Percentiles rank a stretch among this genome's conserved stretches.
Evolutionary conservation across 352 stramenopile genomes (phyloP).

Genomic region (Phytophthora hibernalis): DNA sequence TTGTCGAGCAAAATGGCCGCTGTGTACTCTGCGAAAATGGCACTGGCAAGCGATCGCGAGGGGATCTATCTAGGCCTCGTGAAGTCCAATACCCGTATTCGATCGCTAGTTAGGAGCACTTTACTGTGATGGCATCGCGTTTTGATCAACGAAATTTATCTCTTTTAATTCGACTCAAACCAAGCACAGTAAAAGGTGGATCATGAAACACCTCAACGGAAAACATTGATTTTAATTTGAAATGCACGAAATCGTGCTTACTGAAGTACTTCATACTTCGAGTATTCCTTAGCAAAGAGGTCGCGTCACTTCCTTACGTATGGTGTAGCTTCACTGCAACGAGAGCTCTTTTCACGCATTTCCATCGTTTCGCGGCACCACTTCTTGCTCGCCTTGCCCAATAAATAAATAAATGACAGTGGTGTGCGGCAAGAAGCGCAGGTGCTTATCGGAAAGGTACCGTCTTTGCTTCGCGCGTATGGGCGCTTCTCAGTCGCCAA

Average conservation of each 20-base stretch:
- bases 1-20: constrained; percentile 46
- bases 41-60: constrained; percentile 26
- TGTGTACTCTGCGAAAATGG: constrained; percentile 35
- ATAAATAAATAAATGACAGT: constrained; percentile 50
- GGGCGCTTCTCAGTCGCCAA: not conserved
- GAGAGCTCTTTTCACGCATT: not conserved
- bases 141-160: constrained; percentile 3
- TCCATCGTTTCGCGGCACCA: not conserved
- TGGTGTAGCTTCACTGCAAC: not conserved
- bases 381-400: constrained; percentile 21
- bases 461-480: not conserved
- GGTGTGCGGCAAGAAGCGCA: constrained; percentile 27
- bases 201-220: not conserved
- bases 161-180: not conserved
- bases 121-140: constrained; percentile 10
- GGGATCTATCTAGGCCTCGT: constrained; percentile 28
- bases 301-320: not conserved
- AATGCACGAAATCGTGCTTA: not conserved
- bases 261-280: too few relatives aligned
- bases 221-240: constrained; percentile 6
- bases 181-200: not conserved
- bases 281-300: not conserved
- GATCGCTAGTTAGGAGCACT: constrained; percentile 32
- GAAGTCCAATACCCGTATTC: constrained; percentile 34
- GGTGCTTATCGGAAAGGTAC: not conserved